Conservation (phyloP, 2,329 filamentous ascomycete genomes). For the Colletotrichum eremochloae region DNA sequence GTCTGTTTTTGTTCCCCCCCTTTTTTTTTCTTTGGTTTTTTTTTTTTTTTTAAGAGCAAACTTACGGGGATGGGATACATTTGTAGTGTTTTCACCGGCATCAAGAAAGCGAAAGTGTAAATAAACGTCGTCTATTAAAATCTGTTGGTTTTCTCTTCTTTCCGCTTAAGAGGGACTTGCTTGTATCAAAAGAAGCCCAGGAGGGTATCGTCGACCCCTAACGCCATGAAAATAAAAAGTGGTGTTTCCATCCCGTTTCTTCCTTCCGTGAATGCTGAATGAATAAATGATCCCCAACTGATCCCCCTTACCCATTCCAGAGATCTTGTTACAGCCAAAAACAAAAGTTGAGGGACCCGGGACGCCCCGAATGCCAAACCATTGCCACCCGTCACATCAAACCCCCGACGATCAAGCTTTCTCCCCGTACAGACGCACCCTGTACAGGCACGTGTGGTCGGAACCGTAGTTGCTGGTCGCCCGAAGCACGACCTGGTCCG, state of each 20-base stretch:
- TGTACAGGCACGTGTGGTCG: constrained; percentile 76
- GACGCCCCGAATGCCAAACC: constrained; percentile 22
- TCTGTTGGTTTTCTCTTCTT: background rate
- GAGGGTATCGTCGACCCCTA: constrained; percentile 42
- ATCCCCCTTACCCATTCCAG: background rate
- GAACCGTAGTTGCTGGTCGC: constrained; percentile 71
- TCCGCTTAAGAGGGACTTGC: constrained; percentile 10
- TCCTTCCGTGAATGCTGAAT: constrained; percentile 29
- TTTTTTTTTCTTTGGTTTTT: background rate
- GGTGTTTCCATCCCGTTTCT: constrained; percentile 16
- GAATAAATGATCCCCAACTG: background rate
- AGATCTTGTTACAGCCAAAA: background rate
- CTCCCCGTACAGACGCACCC: constrained; percentile 70
- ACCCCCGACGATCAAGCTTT: constrained; percentile 25
- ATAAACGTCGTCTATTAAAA: constrained; percentile 22
- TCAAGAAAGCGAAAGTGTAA: background rate
- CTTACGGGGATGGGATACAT: background rate
- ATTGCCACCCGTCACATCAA: background rate
- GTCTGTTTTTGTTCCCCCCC: background rate
- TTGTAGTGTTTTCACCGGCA: background rate
- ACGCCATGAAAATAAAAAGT: constrained; percentile 24
- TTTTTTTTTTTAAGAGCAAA: background rate
- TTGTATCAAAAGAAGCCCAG: constrained; percentile 24
- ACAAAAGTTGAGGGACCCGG: background rate
- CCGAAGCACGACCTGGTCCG: constrained; percentile 67